Evolutionary conservation across 83 land plant species (phyloP).

Genomic region (Thuja plicata): DNA sequence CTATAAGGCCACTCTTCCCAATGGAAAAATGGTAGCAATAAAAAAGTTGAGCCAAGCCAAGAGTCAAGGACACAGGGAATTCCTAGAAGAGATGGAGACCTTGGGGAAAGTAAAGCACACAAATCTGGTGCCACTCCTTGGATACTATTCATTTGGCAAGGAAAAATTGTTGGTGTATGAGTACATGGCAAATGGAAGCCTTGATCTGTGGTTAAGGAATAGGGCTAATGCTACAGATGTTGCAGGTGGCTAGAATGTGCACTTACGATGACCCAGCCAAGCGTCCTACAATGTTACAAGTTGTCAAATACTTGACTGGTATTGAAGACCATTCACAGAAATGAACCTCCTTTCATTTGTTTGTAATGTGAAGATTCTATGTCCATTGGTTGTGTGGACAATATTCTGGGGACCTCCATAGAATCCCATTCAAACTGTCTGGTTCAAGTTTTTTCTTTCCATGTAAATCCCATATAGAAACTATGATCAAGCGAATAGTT

Average conservation of each 20-base stretch:
- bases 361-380: neutral
- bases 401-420: neutral
- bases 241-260: constrained; percentile 39
- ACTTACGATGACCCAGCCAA: constrained; percentile 46
- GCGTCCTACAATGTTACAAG: constrained; percentile 76
- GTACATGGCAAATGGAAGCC: constrained; percentile 55
- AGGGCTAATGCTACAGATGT: constrained; percentile 42
- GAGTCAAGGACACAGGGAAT: constrained; percentile 32
- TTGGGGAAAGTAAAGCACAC: constrained; percentile 44
- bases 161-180: constrained; percentile 46
- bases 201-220: constrained; percentile 38
- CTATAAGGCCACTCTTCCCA: constrained; percentile 40
- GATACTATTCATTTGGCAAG: constrained; percentile 43
- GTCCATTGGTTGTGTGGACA: neutral
- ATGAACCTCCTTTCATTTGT: neutral
- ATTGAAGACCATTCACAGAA: constrained; percentile 12
- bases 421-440: neutral
- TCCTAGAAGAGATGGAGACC: constrained; percentile 48
- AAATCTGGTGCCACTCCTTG: constrained; percentile 46
- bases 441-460: neutral
- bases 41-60: constrained; percentile 29
- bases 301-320: constrained; percentile 34
- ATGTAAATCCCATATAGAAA: neutral
- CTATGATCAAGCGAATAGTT: neutral
- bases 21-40: constrained; percentile 43